Conservation (phyloP, 2,329 filamentous ascomycete genomes). For the Clonostachys solani region DNA sequence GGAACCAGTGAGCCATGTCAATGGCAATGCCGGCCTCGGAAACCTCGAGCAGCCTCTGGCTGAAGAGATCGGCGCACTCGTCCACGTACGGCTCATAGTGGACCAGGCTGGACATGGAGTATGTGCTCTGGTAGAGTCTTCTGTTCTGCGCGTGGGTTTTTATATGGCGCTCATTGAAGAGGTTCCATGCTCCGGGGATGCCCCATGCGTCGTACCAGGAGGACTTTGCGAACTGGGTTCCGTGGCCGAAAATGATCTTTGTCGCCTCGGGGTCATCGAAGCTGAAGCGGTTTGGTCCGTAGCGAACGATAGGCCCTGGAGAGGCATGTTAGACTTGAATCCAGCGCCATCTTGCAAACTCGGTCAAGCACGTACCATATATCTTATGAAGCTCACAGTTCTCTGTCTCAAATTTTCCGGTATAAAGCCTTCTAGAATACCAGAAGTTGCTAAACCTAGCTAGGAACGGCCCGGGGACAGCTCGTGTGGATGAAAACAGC, state of each 20-base stretch:
- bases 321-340: not conserved
- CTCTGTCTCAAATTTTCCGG: slow-evolving; percentile 16
- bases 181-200: slow-evolving; percentile 10
- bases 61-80: slow-evolving; percentile 35
- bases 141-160: slow-evolving; percentile 25
- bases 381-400: slow-evolving; percentile 20
- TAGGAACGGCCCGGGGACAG: slow-evolving; percentile 16
- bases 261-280: slow-evolving; percentile 32
- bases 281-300: slow-evolving; percentile 42
- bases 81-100: slow-evolving; percentile 45
- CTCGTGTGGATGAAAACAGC: slow-evolving; percentile 13
- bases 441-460: slow-evolving; percentile 18
- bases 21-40: slow-evolving; percentile 30
- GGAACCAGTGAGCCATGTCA: slow-evolving; percentile 36
- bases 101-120: slow-evolving; percentile 41
- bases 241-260: slow-evolving; percentile 25
- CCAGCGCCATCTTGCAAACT: too few species aligned
- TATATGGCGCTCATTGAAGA: slow-evolving; percentile 21
- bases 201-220: slow-evolving; percentile 22
- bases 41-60: slow-evolving; percentile 17
- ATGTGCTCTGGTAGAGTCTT: slow-evolving; percentile 35
- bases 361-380: slow-evolving; percentile 11
- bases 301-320: slow-evolving; percentile 34
- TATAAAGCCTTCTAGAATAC: slow-evolving; percentile 16
- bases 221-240: slow-evolving; percentile 23